Evolutionary conservation across 495 filamentous ascomycete species (phyloP), one percentile per base, ranked within the genome.

Genomic region (Aeminium ludgeri): DNA sequence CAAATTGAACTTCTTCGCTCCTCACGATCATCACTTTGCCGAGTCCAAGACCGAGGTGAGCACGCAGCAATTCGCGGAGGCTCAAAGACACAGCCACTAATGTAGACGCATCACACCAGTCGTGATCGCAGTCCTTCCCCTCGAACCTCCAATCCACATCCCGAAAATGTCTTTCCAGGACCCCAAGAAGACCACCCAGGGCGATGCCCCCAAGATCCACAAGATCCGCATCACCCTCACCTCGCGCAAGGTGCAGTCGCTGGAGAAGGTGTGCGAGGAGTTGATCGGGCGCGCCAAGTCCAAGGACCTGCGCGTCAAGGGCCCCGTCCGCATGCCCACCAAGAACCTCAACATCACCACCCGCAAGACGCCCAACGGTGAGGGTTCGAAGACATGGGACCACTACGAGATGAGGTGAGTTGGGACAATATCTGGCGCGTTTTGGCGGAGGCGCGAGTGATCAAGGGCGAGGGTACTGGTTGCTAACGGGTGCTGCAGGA

Each of bases 321-420:
- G 89, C 60, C 89, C 89, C 61, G 91, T 97, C 65, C 89, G 89
- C 65, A 82, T 97, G 48, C 89, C 89, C 49, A 96, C 89, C 70
- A 94, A 95, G 77, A 80, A 74, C 60, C 77, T 97, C 55, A 80
- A 91, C 72, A 74, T 96, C 73, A 87, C 85, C 59, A 92, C 85
- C 67, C 69, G 82, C 55, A 87, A 86, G 80, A 94, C 89, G 50
- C 89, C 89, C 61, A 89, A 84, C 65, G 89, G 89, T 78, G 89
- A 97, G 75, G 89, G 89, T 67, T 92, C 83, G 63, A 97, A 97
- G 80, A 97, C 89, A 59, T 96, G 89, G 89, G 89, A 97, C 68
- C 78, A 72, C 62, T 96, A 74, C 66, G 91, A 97, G 80, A 91
- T 96, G 86, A 80, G 89, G 70, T 64, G 82, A 89, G 81, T 86